These are phyloP conservation scores for Aspergillus japonicus DNA, from an alignment of 2,329 filamentous ascomycete genomes.

Conservation along the genomic window DNA sequence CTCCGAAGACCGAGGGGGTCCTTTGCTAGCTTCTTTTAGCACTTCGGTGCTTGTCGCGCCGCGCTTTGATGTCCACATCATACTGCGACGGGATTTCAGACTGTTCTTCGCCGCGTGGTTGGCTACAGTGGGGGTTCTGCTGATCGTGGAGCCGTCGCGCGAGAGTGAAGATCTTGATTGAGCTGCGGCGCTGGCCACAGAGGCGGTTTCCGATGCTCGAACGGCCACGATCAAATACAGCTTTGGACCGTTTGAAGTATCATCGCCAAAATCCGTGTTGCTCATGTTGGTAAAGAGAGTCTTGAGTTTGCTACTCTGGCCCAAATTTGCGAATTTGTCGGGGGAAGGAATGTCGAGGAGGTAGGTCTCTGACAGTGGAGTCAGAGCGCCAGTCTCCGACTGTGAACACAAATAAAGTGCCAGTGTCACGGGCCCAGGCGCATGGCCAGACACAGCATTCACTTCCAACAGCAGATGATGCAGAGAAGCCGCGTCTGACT, in stretches of 20 bases:
- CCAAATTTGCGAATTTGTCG: slow-evolving; percentile 65
- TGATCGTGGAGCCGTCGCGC: slow-evolving; percentile 32
- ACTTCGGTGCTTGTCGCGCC: slow-evolving; percentile 32
- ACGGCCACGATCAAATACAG: slow-evolving; percentile 84
- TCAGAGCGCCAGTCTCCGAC: slow-evolving; percentile 60
- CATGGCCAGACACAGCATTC: slow-evolving; percentile 74
- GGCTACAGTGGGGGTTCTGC: slow-evolving; percentile 26
- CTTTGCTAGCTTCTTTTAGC: slow-evolving; percentile 27
- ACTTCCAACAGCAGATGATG: slow-evolving; percentile 84
- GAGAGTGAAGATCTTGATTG: slow-evolving; percentile 34
- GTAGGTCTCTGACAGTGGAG: slow-evolving; percentile 78
- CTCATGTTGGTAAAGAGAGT: slow-evolving; percentile 87
- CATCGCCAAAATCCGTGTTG: slow-evolving; percentile 68
- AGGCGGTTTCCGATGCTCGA: slow-evolving; percentile 56
- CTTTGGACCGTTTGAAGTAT: slow-evolving; percentile 62
- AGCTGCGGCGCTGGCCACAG: slow-evolving; percentile 22
- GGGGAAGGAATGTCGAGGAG: slow-evolving; percentile 73
- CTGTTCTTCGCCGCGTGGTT: slow-evolving; percentile 38
- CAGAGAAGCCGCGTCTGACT: slow-evolving; percentile 66
- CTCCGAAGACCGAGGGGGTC: slow-evolving; percentile 33
- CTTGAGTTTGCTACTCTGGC: slow-evolving; percentile 67
- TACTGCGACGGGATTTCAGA: slow-evolving; percentile 43
- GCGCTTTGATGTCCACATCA: slow-evolving; percentile 45
- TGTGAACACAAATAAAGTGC: slow-evolving; percentile 77
- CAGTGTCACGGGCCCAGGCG: slow-evolving; percentile 72